phyloP scores from a whole-genome alignment of 805 yeast genomes.

The Cyberlindnera amylophila region DNA sequence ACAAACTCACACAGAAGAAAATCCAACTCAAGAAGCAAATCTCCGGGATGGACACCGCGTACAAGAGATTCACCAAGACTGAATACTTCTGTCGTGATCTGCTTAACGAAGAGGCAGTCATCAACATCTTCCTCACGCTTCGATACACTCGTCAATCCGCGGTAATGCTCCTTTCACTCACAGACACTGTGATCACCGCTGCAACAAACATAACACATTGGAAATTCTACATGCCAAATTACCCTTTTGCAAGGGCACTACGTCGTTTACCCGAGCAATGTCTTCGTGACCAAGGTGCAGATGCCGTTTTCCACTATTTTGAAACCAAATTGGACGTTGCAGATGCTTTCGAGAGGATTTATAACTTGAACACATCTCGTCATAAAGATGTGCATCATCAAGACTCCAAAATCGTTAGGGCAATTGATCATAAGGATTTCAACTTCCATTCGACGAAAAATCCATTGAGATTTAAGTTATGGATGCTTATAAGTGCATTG shows the following conservation, averaged over 20 bases:
- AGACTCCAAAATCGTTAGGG: constrained; percentile 27
- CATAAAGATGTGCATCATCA: constrained; percentile 14
- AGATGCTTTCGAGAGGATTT: constrained; percentile 41
- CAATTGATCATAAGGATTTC: constrained; percentile 40
- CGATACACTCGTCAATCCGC: constrained; percentile 41
- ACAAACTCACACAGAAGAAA: constrained; percentile 16
- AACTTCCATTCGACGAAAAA: constrained; percentile 36
- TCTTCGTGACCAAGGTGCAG: constrained; percentile 44
- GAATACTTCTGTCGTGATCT: constrained; percentile 34
- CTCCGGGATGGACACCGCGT: constrained; percentile 31
- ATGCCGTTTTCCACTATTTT: constrained; percentile 38
- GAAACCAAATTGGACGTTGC: constrained; percentile 43
- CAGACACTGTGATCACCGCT: constrained; percentile 12
- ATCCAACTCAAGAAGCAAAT: constrained; percentile 29
- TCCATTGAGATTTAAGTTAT: constrained; percentile 34
- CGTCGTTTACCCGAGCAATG: constrained; percentile 40
- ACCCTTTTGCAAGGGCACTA: constrained; percentile 39
- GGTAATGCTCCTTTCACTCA: constrained; percentile 29
- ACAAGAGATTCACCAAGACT: constrained; percentile 34
- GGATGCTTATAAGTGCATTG: constrained; percentile 34
- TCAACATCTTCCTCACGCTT: constrained; percentile 37
- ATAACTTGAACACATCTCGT: constrained; percentile 42
- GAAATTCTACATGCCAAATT: constrained; percentile 35
- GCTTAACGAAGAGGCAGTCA: constrained; percentile 32
- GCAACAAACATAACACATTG: constrained; percentile 24